phyloP scores from a whole-genome alignment of 371 early-diverging fungal genomes.

The Rhizopus arrhizus region DNA sequence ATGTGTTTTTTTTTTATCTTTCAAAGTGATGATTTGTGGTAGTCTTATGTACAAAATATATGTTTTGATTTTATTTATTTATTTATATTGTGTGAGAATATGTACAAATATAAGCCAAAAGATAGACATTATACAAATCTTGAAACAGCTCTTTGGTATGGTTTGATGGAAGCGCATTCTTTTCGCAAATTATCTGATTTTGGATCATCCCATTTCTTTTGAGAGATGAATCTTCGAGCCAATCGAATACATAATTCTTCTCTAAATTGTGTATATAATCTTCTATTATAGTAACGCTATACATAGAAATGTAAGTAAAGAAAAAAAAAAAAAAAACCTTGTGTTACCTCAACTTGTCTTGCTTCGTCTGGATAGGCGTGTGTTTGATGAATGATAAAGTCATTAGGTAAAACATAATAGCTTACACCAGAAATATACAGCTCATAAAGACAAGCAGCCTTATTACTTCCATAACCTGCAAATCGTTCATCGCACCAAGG shows the following conservation, averaged over 20 bases:
- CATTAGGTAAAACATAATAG: constrained; percentile 59
- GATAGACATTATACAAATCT: constrained; percentile 20
- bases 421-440: constrained; percentile 64
- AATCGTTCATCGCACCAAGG: constrained; percentile 72
- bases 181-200: constrained; percentile 45
- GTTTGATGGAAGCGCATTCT: constrained; percentile 47
- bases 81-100: background rate
- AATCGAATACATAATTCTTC: constrained; percentile 65
- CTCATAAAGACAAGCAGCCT: constrained; percentile 69
- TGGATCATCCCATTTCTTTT: constrained; percentile 53
- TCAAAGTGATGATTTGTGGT: no score
- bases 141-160: constrained; percentile 30
- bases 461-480: constrained; percentile 68
- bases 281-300: constrained; percentile 57
- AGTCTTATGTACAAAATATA: no score
- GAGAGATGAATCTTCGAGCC: constrained; percentile 53
- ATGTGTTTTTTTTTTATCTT: no score
- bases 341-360: constrained; percentile 45
- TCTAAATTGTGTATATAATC: constrained; percentile 59
- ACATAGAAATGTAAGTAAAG: no score
- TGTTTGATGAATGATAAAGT: constrained; percentile 65
- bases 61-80: no score
- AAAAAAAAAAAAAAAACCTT: no score
- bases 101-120: background rate
- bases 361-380: constrained; percentile 62